Conservation (phyloP, 345 rosid species). For the Pseudoturritis turrita region DNA sequence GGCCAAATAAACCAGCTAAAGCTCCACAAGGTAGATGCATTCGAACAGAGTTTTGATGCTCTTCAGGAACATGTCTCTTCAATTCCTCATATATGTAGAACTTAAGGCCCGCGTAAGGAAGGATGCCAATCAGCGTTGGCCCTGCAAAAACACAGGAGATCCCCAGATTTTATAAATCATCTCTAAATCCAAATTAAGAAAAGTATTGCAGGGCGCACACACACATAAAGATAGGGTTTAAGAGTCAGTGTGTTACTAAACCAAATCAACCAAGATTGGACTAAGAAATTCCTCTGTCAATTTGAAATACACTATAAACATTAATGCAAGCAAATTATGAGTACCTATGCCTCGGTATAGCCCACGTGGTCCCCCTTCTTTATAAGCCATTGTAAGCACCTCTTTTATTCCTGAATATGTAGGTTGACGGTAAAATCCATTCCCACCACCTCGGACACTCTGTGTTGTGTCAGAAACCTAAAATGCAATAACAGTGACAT, state of each 20-base stretch:
- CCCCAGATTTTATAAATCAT: conserved; percentile 11
- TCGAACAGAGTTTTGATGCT: conserved; percentile 73
- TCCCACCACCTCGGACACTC: conserved; percentile 36
- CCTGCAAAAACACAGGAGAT: conserved; percentile 45
- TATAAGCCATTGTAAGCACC: conserved; percentile 68
- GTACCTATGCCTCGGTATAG: conserved; percentile 88
- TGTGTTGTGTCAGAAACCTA: conserved; percentile 54
- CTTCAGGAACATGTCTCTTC: conserved; percentile 90
- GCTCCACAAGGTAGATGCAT: conserved; percentile 98
- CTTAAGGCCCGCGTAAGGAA: conserved; percentile 93
- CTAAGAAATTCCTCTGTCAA: not conserved
- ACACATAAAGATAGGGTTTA: not conserved
- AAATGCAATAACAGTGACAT: conserved; percentile 15
- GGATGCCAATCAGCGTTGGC: conserved; percentile 86
- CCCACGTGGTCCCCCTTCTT: conserved; percentile 77
- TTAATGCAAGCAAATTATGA: not conserved
- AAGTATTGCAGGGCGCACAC: not conserved
- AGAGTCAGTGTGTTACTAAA: not conserved
- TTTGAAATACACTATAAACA: not conserved
- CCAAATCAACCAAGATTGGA: not conserved
- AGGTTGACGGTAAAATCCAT: conserved; percentile 44
- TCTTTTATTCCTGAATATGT: conserved; percentile 68
- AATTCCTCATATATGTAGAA: conserved; percentile 89
- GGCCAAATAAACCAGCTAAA: conserved; percentile 90
- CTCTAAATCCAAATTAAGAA: conserved; percentile 12